Conservation (phyloP, 1,284 basidiomycete species). For the Trametes polyzona region DNA sequence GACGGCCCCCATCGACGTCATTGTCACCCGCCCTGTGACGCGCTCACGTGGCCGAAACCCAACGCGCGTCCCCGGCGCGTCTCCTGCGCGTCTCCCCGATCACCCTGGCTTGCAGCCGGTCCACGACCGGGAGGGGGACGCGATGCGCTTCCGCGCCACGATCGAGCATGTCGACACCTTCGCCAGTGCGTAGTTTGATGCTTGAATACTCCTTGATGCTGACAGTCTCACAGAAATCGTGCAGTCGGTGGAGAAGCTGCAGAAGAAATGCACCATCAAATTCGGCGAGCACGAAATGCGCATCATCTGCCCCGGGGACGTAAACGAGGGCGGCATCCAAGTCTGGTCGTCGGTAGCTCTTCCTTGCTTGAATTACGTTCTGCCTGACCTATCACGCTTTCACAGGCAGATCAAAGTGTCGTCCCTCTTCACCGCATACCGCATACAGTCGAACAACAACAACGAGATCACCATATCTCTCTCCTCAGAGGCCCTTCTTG, state of each 20-base stretch:
- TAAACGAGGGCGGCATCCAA: conserved; percentile 84
- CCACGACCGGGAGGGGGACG: not conserved
- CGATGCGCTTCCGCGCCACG: conserved; percentile 24
- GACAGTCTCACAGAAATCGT: conserved; percentile 58
- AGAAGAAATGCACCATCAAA: conserved; percentile 82
- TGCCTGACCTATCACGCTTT: not conserved
- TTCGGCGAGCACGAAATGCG: conserved; percentile 79
- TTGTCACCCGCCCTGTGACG: not conserved
- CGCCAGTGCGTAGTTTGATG: not conserved
- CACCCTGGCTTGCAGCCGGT: not conserved
- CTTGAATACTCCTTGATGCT: not conserved
- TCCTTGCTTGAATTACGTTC: conserved; percentile 8
- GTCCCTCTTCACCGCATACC: conserved; percentile 81
- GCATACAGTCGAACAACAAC: conserved; percentile 85
- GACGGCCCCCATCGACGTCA: conserved; percentile 4
- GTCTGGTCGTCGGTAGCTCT: conserved; percentile 83
- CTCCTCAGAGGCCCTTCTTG: conserved; percentile 74
- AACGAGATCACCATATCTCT: conserved; percentile 83
- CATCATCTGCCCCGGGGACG: conserved; percentile 83
- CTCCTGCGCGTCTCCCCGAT: not conserved
- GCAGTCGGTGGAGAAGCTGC: conserved; percentile 80
- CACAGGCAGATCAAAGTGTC: conserved; percentile 63
- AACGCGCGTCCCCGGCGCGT: not conserved
- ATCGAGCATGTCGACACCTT: conserved; percentile 25
- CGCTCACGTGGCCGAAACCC: conserved; percentile 2